These are phyloP conservation scores for Salinomyces thailandicus DNA, from an alignment of 2,329 filamentous ascomycete species.

Conservation along the genomic window DNA sequence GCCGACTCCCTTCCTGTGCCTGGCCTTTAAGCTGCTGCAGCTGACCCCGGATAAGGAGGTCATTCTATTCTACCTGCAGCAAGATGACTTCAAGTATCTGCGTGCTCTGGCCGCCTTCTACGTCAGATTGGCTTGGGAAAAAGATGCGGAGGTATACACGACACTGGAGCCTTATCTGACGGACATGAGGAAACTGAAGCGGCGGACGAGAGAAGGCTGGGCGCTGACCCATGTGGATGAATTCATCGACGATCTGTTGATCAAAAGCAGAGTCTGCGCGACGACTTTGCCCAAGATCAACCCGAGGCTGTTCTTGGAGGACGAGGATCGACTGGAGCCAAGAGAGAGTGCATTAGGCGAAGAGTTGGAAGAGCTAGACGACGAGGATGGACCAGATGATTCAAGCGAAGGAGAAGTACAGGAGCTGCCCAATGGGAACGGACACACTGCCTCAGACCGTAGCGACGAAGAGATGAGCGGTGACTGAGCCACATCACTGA, in stretches of 20 bases:
- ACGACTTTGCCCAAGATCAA: conserved; percentile 91
- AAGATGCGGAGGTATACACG: conserved; percentile 69
- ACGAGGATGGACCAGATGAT: conserved; percentile 41
- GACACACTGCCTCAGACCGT: conserved; percentile 3
- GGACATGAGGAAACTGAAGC: conserved; percentile 73
- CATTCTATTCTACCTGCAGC: conserved; percentile 66
- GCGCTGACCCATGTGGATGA: conserved; percentile 74
- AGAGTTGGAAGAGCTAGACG: conserved; percentile 58
- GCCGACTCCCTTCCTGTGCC: conserved; percentile 84
- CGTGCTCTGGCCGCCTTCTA: conserved; percentile 87
- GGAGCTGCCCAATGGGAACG: conserved; percentile 11
- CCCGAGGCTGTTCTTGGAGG: conserved; percentile 69
- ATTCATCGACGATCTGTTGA: conserved; percentile 85
- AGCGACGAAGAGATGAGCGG: conserved; percentile 16
- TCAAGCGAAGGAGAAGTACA: conserved; percentile 4
- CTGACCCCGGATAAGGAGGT: conserved; percentile 71
- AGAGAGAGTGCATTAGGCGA: conserved; percentile 74
- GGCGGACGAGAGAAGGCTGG: conserved; percentile 64
- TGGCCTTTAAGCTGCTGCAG: conserved; percentile 90
- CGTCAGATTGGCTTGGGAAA: conserved; percentile 73
- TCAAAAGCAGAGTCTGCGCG: conserved; percentile 79
- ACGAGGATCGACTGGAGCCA: conserved; percentile 77
- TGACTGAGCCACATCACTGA: conserved; percentile 14
- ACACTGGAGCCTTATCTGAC: conserved; percentile 72
- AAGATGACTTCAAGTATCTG: conserved; percentile 66